phyloP scores from a whole-genome alignment of 495 filamentous ascomycete genomes.

The Trichoderma gamsii region DNA sequence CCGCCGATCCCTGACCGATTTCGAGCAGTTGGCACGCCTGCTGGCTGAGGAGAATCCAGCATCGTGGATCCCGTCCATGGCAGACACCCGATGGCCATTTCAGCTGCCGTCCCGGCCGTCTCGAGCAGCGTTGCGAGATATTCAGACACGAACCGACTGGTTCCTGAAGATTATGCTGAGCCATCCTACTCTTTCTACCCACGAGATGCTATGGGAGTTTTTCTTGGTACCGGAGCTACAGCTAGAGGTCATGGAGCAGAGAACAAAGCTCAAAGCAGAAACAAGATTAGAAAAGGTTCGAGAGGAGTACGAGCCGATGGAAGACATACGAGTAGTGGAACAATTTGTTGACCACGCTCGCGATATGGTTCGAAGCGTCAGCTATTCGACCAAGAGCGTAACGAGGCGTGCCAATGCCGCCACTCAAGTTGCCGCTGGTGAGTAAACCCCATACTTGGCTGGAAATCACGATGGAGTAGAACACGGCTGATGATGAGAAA shows the following conservation, averaged over 20 bases:
- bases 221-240: slow-evolving; percentile 95
- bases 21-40: slow-evolving; percentile 82
- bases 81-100: slow-evolving; percentile 76
- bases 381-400: slow-evolving; percentile 72
- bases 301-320: slow-evolving; percentile 79
- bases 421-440: slow-evolving; percentile 52
- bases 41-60: slow-evolving; percentile 89
- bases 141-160: slow-evolving; percentile 77
- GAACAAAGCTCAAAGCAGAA: slow-evolving; percentile 79
- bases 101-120: slow-evolving; percentile 90
- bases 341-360: slow-evolving; percentile 84
- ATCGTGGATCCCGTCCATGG: slow-evolving; percentile 82
- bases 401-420: slow-evolving; percentile 62
- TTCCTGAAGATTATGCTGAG: slow-evolving; percentile 79
- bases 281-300: slow-evolving; percentile 72
- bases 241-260: slow-evolving; percentile 79
- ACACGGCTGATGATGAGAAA: background rate
- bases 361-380: slow-evolving; percentile 77
- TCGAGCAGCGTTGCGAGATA: slow-evolving; percentile 76
- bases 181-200: slow-evolving; percentile 91
- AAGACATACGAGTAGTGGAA: slow-evolving; percentile 86
- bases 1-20: slow-evolving; percentile 81
- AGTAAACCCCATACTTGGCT: slow-evolving; percentile 27
- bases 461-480: background rate
- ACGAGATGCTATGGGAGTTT: slow-evolving; percentile 99